These are phyloP conservation scores for Komagataella mondaviorum DNA, from an alignment of 805 yeast genomes.

Conservation along the genomic window DNA sequence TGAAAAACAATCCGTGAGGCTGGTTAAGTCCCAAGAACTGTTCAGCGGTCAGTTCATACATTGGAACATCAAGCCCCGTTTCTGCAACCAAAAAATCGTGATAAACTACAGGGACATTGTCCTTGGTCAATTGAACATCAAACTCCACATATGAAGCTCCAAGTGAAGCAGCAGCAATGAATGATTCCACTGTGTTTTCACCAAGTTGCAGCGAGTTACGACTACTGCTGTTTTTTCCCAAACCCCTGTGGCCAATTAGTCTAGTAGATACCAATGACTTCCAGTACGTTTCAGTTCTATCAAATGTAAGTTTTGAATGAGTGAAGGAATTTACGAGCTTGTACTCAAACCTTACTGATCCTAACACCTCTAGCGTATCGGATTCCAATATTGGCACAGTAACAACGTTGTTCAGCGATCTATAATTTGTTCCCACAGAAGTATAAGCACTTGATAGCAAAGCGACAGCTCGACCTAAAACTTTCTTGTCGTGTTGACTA, in stretches of 20 bases:
- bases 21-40: slow-evolving; percentile 59
- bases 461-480: slow-evolving; percentile 80
- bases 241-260: slow-evolving; percentile 92
- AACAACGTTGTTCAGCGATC: slow-evolving; percentile 51
- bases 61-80: slow-evolving; percentile 90
- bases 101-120: slow-evolving; percentile 80
- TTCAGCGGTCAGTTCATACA: slow-evolving; percentile 84
- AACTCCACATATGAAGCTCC: slow-evolving; percentile 97
- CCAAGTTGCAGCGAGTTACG: slow-evolving; percentile 80
- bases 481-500: slow-evolving; percentile 12
- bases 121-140: slow-evolving; percentile 92
- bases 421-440: slow-evolving; percentile 50
- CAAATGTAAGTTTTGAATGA: slow-evolving; percentile 56
- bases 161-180: slow-evolving; percentile 88
- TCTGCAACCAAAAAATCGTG: slow-evolving; percentile 94
- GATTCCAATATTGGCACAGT: slow-evolving; percentile 70
- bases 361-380: slow-evolving; percentile 60
- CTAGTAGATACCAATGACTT: slow-evolving; percentile 76
- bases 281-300: slow-evolving; percentile 76
- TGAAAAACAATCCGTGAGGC: slow-evolving; percentile 7
- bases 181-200: slow-evolving; percentile 89
- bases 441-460: slow-evolving; percentile 47
- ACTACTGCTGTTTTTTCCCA: slow-evolving; percentile 71
- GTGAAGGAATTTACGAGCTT: slow-evolving; percentile 58
- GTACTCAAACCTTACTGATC: slow-evolving; percentile 64